Percentiles rank a stretch among this genome's conserved stretches.
These are phyloP conservation scores for Aspergillus oerlinghausenensis DNA, from an alignment of 2,329 filamentous ascomycete genomes.

Conservation along the genomic window DNA sequence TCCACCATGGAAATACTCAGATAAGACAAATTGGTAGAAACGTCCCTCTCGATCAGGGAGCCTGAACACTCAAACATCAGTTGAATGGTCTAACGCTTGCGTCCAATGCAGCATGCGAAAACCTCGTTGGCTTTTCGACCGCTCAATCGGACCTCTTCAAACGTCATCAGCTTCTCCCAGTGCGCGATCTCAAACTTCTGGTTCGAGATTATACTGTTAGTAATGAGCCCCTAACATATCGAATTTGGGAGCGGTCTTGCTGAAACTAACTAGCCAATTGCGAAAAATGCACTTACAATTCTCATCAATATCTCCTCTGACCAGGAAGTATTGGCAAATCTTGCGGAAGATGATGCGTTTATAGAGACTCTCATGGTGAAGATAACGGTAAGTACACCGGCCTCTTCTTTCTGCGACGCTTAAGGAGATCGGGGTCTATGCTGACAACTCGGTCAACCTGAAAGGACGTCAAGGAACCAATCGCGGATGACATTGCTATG, in stretches of 20 bases:
- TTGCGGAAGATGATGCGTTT: conserved; percentile 77
- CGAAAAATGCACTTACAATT: conserved; percentile 79
- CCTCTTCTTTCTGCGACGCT: conserved; percentile 1
- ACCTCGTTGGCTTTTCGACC: conserved; percentile 78
- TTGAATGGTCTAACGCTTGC: background rate
- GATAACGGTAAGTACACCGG: conserved; percentile 65
- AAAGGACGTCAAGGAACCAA: conserved; percentile 59
- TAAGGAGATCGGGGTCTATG: background rate
- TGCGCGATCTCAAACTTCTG: conserved; percentile 83
- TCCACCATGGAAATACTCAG: conserved; percentile 85
- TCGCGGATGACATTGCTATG: conserved; percentile 84
- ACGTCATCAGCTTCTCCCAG: conserved; percentile 66
- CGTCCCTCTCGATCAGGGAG: background rate
- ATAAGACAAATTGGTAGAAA: conserved; percentile 69
- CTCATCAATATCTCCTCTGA: conserved; percentile 84
- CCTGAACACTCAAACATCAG: background rate
- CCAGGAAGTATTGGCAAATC: conserved; percentile 63
- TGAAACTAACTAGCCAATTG: conserved; percentile 61
- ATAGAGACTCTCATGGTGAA: conserved; percentile 67
- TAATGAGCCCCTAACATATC: conserved; percentile 8
- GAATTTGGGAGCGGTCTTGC: background rate
- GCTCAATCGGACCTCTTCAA: conserved; percentile 81
- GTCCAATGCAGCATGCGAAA: conserved; percentile 64
- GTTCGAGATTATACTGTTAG: conserved; percentile 76
- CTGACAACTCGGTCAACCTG: conserved; percentile 5